phyloP scores from a whole-genome alignment of 192 early-diverging fungal genomes.

The Backusella sp. region DNA sequence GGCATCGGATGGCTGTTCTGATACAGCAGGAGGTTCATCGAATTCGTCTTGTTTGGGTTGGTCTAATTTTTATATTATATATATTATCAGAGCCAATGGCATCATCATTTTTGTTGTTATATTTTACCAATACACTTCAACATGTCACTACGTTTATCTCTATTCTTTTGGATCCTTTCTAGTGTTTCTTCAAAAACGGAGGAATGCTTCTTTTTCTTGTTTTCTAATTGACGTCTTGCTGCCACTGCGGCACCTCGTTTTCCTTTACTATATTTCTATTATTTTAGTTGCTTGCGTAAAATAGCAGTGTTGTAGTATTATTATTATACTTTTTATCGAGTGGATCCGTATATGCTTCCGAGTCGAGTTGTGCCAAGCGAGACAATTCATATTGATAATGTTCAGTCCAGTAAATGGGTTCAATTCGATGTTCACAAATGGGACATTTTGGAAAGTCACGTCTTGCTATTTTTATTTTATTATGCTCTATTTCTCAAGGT shows the following conservation, averaged over 20 bases:
- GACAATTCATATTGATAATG: slow-evolving; percentile 54
- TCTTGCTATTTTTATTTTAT: slow-evolving; percentile 14
- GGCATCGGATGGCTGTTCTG: slow-evolving; percentile 27
- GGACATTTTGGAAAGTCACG: slow-evolving; percentile 43
- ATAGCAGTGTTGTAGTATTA: not conserved
- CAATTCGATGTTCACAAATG: slow-evolving; percentile 44
- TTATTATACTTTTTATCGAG: slow-evolving; percentile 17
- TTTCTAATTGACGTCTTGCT: slow-evolving; percentile 50
- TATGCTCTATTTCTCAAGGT: not conserved
- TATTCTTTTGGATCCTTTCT: slow-evolving; percentile 40
- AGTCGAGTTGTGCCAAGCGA: slow-evolving; percentile 36
- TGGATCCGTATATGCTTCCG: slow-evolving; percentile 13
- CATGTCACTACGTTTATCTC: slow-evolving; percentile 27
- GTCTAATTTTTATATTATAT: not conserved
- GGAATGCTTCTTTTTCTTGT: slow-evolving; percentile 34
- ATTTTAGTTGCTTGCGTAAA: not conserved
- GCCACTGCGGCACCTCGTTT: slow-evolving; percentile 58
- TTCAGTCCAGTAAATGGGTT: slow-evolving; percentile 37
- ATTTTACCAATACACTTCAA: slow-evolving; percentile 22
- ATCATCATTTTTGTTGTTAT: not conserved
- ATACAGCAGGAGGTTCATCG: not conserved
- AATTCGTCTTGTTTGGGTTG: not conserved
- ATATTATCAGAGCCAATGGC: too few relatives aligned
- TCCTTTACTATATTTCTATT: slow-evolving; percentile 27
- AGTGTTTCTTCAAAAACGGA: slow-evolving; percentile 30